Base-by-base conservation (phyloP, 257 asterid genomes). In the Catharanthus roseus region DNA sequence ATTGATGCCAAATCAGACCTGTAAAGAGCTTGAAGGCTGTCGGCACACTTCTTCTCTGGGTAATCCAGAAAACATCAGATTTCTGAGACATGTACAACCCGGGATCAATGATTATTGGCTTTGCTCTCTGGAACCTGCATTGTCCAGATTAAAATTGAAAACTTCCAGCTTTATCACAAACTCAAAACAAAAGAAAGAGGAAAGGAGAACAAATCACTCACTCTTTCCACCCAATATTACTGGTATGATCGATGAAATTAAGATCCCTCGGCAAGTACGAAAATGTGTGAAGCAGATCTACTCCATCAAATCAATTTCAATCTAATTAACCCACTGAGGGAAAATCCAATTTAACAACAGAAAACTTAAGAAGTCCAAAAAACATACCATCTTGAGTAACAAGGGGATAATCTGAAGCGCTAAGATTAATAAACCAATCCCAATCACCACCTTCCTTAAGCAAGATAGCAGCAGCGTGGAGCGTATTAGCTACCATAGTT, bases 191-290 rank as follows among this genome's bases (percentile, higher is more conserved):
- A 26, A 31, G 28, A n/a, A n/a, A 53, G 57, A 45, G 36, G 26
- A 24, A 18, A 21, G 0, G 1, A 67, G 18, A 67, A 21, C 28
- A 47, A 60, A 15, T 18, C 55, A 85, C 97, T 90, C 78, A 93
- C 98, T 93, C 98, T 83, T 93, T 93, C 98, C 98, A 93, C 45
- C 98, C 98, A 79, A 93, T 93, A 57, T 93, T 75, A 68, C 98
- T 90, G 28, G 97, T 93, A 77, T 93, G 98, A 78, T 93, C 98
- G 55, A 93, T 87, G 86, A 93, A 93, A 81, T 93, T 93, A 56
- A 93, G 96, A 84, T 90, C 97, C 88, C 98, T 81, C 3, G 97
- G 95, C 77, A 93, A 78, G 82, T 81, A 79, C 7, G 93, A 93
- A 77, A 93, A 93, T 28, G 95, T 82, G 67, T 90, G 96, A 67